A percentile compares a stretch with the other conserved stretches of the same genome.
These are phyloP conservation scores for Acacia concinna DNA, from an alignment of 331 rosid genomes.

Conservation along the genomic window DNA sequence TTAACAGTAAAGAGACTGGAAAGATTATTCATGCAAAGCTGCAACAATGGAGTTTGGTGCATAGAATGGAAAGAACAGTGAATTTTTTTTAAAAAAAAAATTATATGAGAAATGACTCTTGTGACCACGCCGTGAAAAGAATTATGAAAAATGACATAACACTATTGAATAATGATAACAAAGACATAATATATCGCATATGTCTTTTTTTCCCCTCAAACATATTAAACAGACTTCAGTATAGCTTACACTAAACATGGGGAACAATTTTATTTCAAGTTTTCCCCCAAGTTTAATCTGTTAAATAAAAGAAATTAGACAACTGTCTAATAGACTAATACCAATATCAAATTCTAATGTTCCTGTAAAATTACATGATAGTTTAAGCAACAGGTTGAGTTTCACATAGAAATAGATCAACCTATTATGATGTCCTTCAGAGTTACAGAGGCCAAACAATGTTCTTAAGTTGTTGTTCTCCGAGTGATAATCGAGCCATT, in stretches of 20 bases:
- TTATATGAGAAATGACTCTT: not conserved
- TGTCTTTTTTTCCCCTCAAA: not conserved
- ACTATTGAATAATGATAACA: not conserved
- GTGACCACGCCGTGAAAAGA: not conserved
- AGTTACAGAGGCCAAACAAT: not conserved
- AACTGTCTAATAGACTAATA: not conserved
- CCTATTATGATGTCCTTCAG: not conserved
- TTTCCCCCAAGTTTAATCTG: not conserved
- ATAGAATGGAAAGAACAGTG: not conserved
- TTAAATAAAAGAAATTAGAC: conserved; percentile 1
- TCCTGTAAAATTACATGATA: not conserved
- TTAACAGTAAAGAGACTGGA: not conserved
- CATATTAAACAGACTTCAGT: not conserved
- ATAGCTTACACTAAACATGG: not conserved
- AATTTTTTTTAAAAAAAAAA: not conserved
- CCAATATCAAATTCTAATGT: not conserved
- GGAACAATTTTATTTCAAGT: not conserved
- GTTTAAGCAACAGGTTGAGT: conserved; percentile 7
- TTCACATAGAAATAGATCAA: conserved; percentile 4
- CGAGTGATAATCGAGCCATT: conserved; percentile 1
- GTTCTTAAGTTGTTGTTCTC: not conserved
- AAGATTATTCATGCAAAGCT: conserved; percentile 8
- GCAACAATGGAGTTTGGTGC: not conserved
- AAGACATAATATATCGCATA: not conserved
- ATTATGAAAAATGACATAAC: not conserved